Evolutionary conservation across 176 grass and related monocot genomes (phyloP), one percentile per base, ranked within the genome.

Genomic region (Musa beccarii): DNA sequence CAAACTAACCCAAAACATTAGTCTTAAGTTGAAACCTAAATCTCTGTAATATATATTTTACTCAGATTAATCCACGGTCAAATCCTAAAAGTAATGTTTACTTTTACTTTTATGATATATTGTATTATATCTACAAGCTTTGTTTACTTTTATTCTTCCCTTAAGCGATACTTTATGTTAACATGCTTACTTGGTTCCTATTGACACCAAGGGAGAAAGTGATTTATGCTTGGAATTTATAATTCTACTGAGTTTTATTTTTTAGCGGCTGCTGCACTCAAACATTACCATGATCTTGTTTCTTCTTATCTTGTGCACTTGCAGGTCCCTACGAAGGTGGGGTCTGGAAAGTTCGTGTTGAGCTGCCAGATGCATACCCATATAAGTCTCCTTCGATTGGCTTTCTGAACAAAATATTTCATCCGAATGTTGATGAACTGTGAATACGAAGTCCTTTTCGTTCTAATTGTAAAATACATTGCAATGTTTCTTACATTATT

Each of bases 371-470:
- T 75, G 73, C 54, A 54, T 75, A 75, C 26, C 72, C 72, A 43
- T 75, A 59, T 54, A 75, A 75, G 72, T 59, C 72, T 57, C 53
- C 72, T 9, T 75, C 72, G 29, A 75, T 75, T 59, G 72, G 72
- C 21, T 75, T 75, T 57, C 54, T 75, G 52, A 75, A 57, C 54
- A 75, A 75, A 59, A 75, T 75, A 75, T 75, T 56, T 29, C 72
- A 75, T 59, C 72, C 72, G 26, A 75, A 75, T 57, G 72, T 75
- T 17, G 72, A 75, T 75, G 72, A 75, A 57, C 54, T 56, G 72
- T 75, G 54, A 75, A 53, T 12, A 26, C 54, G 6, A 15, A 26
- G 7, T 57, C 25, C 34, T 29, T 29, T 34, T 53, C 17, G 55
- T 54, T 2, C 26, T n/a, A 24, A 12, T 22, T 16, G 7, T 43